These are phyloP conservation scores for Periconia digitata DNA, from an alignment of 2,329 filamentous ascomycete genomes.

Conservation along the genomic window DNA sequence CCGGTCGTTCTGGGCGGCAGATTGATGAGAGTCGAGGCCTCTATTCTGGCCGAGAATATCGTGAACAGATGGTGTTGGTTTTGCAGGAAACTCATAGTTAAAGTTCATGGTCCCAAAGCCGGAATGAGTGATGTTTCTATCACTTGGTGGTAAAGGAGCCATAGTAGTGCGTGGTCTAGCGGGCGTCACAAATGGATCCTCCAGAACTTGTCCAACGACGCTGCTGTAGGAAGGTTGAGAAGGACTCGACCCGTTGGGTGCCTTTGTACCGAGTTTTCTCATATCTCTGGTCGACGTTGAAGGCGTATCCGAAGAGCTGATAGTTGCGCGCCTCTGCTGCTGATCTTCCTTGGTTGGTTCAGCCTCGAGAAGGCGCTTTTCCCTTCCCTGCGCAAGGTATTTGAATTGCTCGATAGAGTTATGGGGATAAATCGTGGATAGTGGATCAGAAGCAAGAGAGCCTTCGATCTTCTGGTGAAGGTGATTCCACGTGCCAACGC, in stretches of 20 bases:
- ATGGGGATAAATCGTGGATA: slow-evolving; percentile 38
- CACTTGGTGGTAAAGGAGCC: neutral
- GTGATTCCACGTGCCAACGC: slow-evolving; percentile 49
- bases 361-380: slow-evolving; percentile 12
- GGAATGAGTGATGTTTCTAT: neutral
- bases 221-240: slow-evolving; percentile 3
- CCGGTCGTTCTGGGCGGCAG: slow-evolving; percentile 11
- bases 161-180: slow-evolving; percentile 1
- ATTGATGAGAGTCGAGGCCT: slow-evolving; percentile 2
- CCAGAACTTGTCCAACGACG: slow-evolving; percentile 17
- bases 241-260: neutral
- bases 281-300: neutral
- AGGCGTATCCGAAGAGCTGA: neutral
- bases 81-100: slow-evolving; percentile 27
- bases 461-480: slow-evolving; percentile 48
- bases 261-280: neutral
- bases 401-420: slow-evolving; percentile 48
- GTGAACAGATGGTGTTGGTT: neutral
- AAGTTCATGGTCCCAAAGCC: slow-evolving; percentile 19
- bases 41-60: neutral
- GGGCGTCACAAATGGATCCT: slow-evolving; percentile 31
- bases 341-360: slow-evolving; percentile 11
- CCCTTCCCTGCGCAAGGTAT: slow-evolving; percentile 43
- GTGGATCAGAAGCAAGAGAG: slow-evolving; percentile 44
- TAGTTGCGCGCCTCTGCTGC: neutral